Conservation (phyloP, 352 stramenopile genomes). For the Phytophthora foliorum region DNA sequence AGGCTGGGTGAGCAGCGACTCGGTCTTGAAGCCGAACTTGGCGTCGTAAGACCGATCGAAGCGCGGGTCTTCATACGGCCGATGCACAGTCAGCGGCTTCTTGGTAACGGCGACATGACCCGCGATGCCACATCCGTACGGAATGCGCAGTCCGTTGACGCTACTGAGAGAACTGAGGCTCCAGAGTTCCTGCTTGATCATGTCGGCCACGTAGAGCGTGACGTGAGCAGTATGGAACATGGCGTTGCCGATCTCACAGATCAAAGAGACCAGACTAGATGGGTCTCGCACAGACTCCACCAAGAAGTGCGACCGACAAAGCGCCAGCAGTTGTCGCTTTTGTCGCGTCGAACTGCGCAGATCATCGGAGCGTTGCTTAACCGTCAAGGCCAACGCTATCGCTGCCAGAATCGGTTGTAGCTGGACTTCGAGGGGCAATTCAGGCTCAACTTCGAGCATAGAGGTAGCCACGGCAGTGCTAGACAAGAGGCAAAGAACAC, state of each 20-base stretch:
- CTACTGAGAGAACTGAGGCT: slow-evolving; percentile 75
- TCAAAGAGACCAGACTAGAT: slow-evolving; percentile 75
- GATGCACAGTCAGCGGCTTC: slow-evolving; percentile 65
- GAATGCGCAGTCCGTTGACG: slow-evolving; percentile 80
- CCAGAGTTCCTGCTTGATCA: slow-evolving; percentile 82
- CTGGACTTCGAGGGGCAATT: slow-evolving; percentile 26
- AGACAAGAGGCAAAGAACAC: slow-evolving; percentile 54
- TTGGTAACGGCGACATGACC: slow-evolving; percentile 72
- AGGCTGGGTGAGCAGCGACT: slow-evolving; percentile 78
- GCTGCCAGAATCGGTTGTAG: slow-evolving; percentile 66
- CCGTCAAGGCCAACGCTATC: slow-evolving; percentile 52
- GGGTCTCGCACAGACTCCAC: slow-evolving; percentile 78
- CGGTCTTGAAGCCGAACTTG: slow-evolving; percentile 87
- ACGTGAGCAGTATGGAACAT: slow-evolving; percentile 80
- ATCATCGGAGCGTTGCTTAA: slow-evolving; percentile 70
- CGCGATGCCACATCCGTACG: slow-evolving; percentile 80
- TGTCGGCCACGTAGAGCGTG: slow-evolving; percentile 79
- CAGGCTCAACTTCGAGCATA: slow-evolving; percentile 30
- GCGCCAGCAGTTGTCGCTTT: slow-evolving; percentile 72
- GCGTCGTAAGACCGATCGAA: slow-evolving; percentile 87
- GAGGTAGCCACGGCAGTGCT: slow-evolving; percentile 17
- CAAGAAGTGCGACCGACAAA: slow-evolving; percentile 75
- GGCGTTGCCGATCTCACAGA: slow-evolving; percentile 71
- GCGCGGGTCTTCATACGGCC: slow-evolving; percentile 80
- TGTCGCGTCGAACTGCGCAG: slow-evolving; percentile 66